Evolutionary conservation across 345 rosid species (phyloP).

Genomic region (Cochlearia excelsa): DNA sequence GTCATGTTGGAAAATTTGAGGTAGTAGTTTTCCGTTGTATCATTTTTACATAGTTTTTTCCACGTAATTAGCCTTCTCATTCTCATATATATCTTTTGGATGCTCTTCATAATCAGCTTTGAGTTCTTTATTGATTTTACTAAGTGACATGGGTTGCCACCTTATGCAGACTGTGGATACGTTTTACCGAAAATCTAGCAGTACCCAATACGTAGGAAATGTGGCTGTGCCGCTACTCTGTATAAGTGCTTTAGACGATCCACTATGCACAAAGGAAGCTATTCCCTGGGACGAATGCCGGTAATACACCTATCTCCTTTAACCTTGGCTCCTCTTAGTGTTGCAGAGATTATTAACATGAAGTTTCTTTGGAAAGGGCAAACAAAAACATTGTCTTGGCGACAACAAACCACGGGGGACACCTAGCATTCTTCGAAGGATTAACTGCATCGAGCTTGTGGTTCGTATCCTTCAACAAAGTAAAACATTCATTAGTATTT

Average conservation of each 20-base stretch:
- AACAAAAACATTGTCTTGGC: slow-evolving; percentile 78
- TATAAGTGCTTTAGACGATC: slow-evolving; percentile 88
- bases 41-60: slow-evolving; percentile 8
- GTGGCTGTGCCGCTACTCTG: slow-evolving; percentile 81
- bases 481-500: neutral
- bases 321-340: slow-evolving; percentile 7
- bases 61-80: slow-evolving; percentile 17
- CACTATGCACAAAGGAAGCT: slow-evolving; percentile 86
- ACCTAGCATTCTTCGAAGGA: slow-evolving; percentile 88
- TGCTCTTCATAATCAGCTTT: slow-evolving; percentile 6
- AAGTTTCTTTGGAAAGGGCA: slow-evolving; percentile 43
- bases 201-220: slow-evolving; percentile 53
- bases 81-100: slow-evolving; percentile 5
- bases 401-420: slow-evolving; percentile 77
- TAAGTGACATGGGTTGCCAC: slow-evolving; percentile 12
- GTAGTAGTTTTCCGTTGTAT: slow-evolving; percentile 42
- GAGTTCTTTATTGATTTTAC: slow-evolving; percentile 11
- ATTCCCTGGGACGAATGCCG: slow-evolving; percentile 98
- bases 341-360: neutral
- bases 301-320: slow-evolving; percentile 29
- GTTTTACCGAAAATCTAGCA: slow-evolving; percentile 76
- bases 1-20: slow-evolving; percentile 84
- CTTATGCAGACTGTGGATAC: slow-evolving; percentile 72
- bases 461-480: slow-evolving; percentile 35
- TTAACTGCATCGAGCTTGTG: slow-evolving; percentile 60